Base-by-base conservation (phyloP, 495 filamentous ascomycete genomes). In the Aspergillus funiculosus region DNA sequence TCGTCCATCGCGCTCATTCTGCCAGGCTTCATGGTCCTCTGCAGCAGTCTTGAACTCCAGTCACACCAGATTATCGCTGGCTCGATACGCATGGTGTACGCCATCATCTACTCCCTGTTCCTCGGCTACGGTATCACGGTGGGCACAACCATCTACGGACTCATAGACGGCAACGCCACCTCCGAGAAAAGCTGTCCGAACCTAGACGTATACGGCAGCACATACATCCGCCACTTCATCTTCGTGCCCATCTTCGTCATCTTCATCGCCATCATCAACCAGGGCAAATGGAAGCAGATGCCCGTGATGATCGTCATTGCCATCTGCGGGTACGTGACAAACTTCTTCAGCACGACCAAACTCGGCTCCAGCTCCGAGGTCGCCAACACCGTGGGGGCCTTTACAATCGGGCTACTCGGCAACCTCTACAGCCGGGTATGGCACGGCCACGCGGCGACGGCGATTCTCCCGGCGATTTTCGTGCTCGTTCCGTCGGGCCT, bases 51-150 rank as follows among this genome's bases (percentile, higher is more conserved):
- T 19, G 91, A 97, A 65, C 77, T 97, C 9, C 91, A 96, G 62
- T 91, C 85, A 2, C 77, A 80, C 38, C 82, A 85, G 48, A 83
- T 97, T 39, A 86, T 96, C 14, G 87, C 91, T 18, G 91, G 91
- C 2, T 89, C 86, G 7, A 87, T 95, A 25, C 86, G 91, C 31
- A 91, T 96, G 85, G 87, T 97, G 1, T 95, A 95, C 57, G 86
- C 89, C 6, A 84, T 96, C 50, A 91, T 96, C 47, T 96, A 95
- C 63, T 91, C 90, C 0, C 74, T 96, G 1, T 95, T 95, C 66
- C 81, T 97, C 5, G 91, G 89, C 19, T 96, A 90, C 53, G 91
- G 90, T 18, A 94, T 97, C 54, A 95, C 91, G 0, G 87, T 97
- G 27, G 91, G 91, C 24, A 89, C 88, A 0, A 86, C 86, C 2